These are phyloP conservation scores for Metschnikowia colocasiae DNA, from an alignment of 805 yeast genomes.

Conservation along the genomic window DNA sequence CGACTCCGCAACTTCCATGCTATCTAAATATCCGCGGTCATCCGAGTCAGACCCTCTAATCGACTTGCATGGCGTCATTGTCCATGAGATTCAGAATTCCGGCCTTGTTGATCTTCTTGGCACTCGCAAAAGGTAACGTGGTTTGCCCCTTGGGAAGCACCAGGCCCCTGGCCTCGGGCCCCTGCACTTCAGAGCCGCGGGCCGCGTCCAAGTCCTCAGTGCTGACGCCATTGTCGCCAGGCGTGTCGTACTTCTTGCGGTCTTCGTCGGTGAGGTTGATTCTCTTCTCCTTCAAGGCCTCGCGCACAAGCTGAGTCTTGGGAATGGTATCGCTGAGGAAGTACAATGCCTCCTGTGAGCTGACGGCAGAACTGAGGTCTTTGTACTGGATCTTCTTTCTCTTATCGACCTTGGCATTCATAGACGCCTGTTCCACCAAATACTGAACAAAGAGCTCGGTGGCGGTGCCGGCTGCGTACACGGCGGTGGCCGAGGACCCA, in stretches of 20 bases:
- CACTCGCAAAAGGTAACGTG: conserved; percentile 27
- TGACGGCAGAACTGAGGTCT: conserved; percentile 65
- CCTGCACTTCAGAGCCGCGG: conserved; percentile 1
- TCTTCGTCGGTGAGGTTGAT: conserved; percentile 24
- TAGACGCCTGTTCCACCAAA: conserved; percentile 66
- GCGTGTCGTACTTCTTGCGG: conserved; percentile 5
- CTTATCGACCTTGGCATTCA: conserved; percentile 59
- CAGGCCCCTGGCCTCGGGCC: conserved; percentile 1
- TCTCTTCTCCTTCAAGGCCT: conserved; percentile 42
- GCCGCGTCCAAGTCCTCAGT: conserved; percentile 5
- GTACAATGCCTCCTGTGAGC: conserved; percentile 53
- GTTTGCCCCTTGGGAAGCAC: conserved; percentile 41
- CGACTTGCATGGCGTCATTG: conserved; percentile 15
- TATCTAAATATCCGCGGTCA: too few species aligned
- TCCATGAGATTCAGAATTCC: conserved; percentile 33
- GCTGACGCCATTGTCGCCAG: conserved; percentile 8
- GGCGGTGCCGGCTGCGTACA: conserved; percentile 73
- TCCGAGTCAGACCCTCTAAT: not conserved
- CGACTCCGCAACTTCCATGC: too few species aligned
- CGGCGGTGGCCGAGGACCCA: conserved; percentile 65
- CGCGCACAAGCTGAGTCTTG: conserved; percentile 48
- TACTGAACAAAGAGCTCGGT: conserved; percentile 70
- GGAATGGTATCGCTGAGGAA: conserved; percentile 71
- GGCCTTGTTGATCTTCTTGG: conserved; percentile 27
- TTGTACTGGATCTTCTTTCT: conserved; percentile 67